phyloP scores from a whole-genome alignment of 805 yeast species.

The Ogataea salicorniae region DNA sequence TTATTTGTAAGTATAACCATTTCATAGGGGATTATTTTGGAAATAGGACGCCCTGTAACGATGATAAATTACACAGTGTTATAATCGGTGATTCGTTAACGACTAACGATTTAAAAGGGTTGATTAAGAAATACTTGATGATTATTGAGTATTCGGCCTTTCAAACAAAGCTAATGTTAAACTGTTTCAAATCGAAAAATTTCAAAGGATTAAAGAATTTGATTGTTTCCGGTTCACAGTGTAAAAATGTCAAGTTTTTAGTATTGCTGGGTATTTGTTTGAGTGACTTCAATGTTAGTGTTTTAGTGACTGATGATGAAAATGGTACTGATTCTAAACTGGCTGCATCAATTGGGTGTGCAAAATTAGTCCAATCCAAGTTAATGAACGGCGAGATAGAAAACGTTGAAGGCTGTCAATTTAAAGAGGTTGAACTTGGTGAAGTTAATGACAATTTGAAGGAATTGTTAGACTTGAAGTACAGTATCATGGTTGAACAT shows the following conservation, averaged over 20 bases:
- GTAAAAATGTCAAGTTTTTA: constrained; percentile 39
- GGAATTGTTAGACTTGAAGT: constrained; percentile 10
- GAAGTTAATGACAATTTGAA: constrained; percentile 1
- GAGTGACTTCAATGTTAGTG: not conserved
- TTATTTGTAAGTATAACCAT: constrained; percentile 28
- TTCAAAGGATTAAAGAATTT: constrained; percentile 26
- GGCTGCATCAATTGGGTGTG: constrained; percentile 14
- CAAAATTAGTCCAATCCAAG: constrained; percentile 5
- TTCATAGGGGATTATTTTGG: constrained; percentile 55
- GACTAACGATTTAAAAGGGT: constrained; percentile 26
- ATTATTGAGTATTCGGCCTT: constrained; percentile 47
- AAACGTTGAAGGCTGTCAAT: not conserved
- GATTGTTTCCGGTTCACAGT: constrained; percentile 51
- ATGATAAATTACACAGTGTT: constrained; percentile 43
- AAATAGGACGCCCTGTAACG: constrained; percentile 52
- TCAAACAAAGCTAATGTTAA: constrained; percentile 41
- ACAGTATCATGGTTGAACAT: constrained; percentile 7
- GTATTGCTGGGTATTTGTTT: constrained; percentile 27
- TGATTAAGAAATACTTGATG: constrained; percentile 38
- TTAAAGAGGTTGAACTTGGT: not conserved
- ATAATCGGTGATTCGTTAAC: constrained; percentile 43
- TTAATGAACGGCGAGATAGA: too few species aligned
- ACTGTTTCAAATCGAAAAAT: constrained; percentile 22
- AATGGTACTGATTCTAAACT: constrained; percentile 9
- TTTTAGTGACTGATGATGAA: constrained; percentile 4